Evolutionary conservation across 768 basidiomycete genomes (phyloP).

Genomic region (Boletus subcaerulescens): DNA sequence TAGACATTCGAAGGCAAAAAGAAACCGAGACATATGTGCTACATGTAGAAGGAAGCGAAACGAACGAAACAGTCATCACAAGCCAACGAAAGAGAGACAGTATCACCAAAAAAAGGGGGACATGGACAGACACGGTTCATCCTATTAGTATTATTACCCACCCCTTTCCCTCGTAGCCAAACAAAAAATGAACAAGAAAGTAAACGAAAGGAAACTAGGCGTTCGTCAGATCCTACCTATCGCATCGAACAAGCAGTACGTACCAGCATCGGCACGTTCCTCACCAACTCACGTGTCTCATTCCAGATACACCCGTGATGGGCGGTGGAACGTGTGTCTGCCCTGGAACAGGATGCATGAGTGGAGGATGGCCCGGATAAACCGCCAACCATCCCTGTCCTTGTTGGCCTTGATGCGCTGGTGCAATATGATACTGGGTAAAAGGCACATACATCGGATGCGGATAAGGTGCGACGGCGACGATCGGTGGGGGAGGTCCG

Average conservation of each 20-base stretch:
- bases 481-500: slow-evolving; percentile 13
- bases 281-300: slow-evolving; percentile 28
- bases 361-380: slow-evolving; percentile 18
- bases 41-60: background rate
- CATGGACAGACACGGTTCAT: slow-evolving; percentile 4
- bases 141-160: slow-evolving; percentile 19
- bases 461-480: slow-evolving; percentile 17
- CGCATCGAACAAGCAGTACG: background rate
- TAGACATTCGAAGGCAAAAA: background rate
- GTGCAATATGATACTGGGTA: slow-evolving; percentile 16
- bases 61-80: background rate
- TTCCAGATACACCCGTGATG: slow-evolving; percentile 23
- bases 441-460: slow-evolving; percentile 23
- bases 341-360: slow-evolving; percentile 14
- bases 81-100: background rate
- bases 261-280: slow-evolving; percentile 2
- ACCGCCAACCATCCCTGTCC: slow-evolving; percentile 24
- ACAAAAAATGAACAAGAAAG: slow-evolving; percentile 17
- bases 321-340: slow-evolving; percentile 8
- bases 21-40: background rate
- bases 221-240: background rate
- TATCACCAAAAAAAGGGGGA: background rate
- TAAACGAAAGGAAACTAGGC: background rate
- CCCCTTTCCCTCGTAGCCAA: slow-evolving; percentile 6
- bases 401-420: slow-evolving; percentile 10